These are phyloP conservation scores for Ophiostoma sp. DNA, from an alignment of 2,329 filamentous ascomycete species.

Conservation along the genomic window DNA sequence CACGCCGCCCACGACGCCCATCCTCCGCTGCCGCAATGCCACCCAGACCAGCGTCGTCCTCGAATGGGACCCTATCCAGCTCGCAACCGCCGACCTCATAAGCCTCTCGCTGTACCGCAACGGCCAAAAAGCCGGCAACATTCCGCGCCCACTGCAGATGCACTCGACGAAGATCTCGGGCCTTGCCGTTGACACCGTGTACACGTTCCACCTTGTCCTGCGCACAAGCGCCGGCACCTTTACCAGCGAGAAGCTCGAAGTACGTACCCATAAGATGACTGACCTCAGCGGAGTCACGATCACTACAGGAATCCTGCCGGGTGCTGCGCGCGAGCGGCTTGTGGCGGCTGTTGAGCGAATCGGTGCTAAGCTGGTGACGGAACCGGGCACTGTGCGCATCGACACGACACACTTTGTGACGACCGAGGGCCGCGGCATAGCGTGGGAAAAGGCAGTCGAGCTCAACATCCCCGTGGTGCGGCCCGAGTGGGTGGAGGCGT, in stretches of 20 bases:
- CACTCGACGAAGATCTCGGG: slow-evolving; percentile 95
- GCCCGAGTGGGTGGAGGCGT: slow-evolving; percentile 97
- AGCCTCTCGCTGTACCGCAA: slow-evolving; percentile 90
- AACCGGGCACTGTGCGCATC: slow-evolving; percentile 70
- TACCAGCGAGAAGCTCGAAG: slow-evolving; percentile 73
- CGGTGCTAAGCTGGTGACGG: slow-evolving; percentile 72
- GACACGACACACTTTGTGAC: slow-evolving; percentile 99
- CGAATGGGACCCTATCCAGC: slow-evolving; percentile 92
- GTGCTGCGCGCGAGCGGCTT: slow-evolving; percentile 65
- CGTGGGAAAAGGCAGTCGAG: slow-evolving; percentile 95
- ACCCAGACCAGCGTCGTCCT: slow-evolving; percentile 98
- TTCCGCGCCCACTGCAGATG: slow-evolving; percentile 80
- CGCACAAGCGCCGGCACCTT: slow-evolving; percentile 86
- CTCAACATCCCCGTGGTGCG: slow-evolving; percentile 97
- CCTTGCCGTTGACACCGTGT: slow-evolving; percentile 92
- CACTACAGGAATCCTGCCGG: slow-evolving; percentile 79
- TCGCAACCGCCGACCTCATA: slow-evolving; percentile 86
- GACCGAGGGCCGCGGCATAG: slow-evolving; percentile 79
- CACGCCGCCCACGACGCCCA: slow-evolving; percentile 66
- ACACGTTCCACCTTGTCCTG: slow-evolving; percentile 87
- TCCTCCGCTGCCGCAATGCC: slow-evolving; percentile 88
- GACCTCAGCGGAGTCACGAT: slow-evolving; percentile 93
- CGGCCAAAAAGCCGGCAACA: slow-evolving; percentile 91
- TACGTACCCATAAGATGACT: slow-evolving; percentile 97
- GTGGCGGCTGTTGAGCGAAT: slow-evolving; percentile 75